Conservation (phyloP, 306 rosid genomes). For the Arachis hypogaea region DNA sequence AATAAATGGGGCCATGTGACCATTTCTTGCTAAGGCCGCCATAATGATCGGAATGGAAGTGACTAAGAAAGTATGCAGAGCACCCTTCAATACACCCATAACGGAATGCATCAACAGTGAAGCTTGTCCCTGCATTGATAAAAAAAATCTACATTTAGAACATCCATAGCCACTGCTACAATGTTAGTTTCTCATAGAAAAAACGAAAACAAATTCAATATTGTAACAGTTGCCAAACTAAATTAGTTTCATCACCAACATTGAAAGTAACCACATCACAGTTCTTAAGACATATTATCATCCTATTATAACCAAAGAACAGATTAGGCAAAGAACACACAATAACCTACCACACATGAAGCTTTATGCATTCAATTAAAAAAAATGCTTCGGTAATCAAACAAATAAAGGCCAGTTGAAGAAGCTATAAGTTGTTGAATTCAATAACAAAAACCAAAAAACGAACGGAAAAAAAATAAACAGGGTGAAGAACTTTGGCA, state of each 20-base stretch:
- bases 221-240: background rate
- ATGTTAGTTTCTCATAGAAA: background rate
- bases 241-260: conserved; percentile 18
- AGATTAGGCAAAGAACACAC: conserved; percentile 3
- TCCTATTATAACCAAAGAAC: background rate
- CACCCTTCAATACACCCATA: conserved; percentile 55
- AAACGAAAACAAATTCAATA: background rate
- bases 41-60: conserved; percentile 58
- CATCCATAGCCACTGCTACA: conserved; percentile 12
- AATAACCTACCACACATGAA: background rate
- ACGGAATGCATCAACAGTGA: conserved; percentile 66
- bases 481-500: background rate
- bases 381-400: background rate
- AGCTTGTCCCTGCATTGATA: conserved; percentile 47
- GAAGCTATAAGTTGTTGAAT: background rate
- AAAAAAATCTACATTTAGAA: conserved; percentile 19
- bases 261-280: background rate
- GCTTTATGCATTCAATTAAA: background rate
- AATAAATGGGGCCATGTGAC: conserved; percentile 64
- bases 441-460: background rate
- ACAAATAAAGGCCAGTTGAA: background rate
- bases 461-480: too few relatives aligned
- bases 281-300: background rate
- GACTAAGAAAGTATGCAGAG: conserved; percentile 58
- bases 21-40: conserved; percentile 64